Evolutionary conservation across 2,329 filamentous ascomycete genomes (phyloP).

Genomic region (Diaporthe aspalathi): DNA sequence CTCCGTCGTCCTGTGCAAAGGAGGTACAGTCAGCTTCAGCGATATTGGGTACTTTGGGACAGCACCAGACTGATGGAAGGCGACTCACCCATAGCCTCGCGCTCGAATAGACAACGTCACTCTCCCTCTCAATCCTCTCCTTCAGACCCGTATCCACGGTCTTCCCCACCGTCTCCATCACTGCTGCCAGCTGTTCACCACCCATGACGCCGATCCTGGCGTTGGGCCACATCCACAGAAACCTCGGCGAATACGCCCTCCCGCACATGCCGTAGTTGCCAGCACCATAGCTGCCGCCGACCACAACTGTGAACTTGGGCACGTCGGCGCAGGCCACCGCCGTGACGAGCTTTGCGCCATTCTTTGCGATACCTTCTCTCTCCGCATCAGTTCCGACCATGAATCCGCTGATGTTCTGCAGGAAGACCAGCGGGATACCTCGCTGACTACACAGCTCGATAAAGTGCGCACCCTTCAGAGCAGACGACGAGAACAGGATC

Average conservation of each 20-base stretch:
- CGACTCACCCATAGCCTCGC: slow-evolving; percentile 84
- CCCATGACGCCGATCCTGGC: slow-evolving; percentile 98
- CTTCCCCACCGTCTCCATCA: slow-evolving; percentile 95
- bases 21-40: slow-evolving; percentile 8
- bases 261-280: slow-evolving; percentile 99
- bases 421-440: slow-evolving; percentile 88
- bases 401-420: slow-evolving; percentile 98
- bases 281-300: slow-evolving; percentile 92
- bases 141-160: slow-evolving; percentile 83
- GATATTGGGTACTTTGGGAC: background rate
- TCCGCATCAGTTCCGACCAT: slow-evolving; percentile 97
- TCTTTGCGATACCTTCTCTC: slow-evolving; percentile 95
- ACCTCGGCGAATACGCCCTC: slow-evolving; percentile 88
- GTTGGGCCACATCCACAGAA: slow-evolving; percentile 98
- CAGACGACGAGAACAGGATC: slow-evolving; percentile 89
- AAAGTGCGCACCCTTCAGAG: slow-evolving; percentile 95
- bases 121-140: slow-evolving; percentile 88
- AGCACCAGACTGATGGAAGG: background rate
- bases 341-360: slow-evolving; percentile 95
- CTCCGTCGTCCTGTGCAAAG: slow-evolving; percentile 73
- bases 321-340: slow-evolving; percentile 94
- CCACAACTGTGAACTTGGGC: slow-evolving; percentile 95
- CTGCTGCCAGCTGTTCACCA: slow-evolving; percentile 86
- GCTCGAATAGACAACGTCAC: slow-evolving; percentile 87
- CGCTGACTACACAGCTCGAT: slow-evolving; percentile 94